Base-by-base conservation (phyloP, 2,329 filamentous ascomycete genomes). In the Xylaria polymorpha region DNA sequence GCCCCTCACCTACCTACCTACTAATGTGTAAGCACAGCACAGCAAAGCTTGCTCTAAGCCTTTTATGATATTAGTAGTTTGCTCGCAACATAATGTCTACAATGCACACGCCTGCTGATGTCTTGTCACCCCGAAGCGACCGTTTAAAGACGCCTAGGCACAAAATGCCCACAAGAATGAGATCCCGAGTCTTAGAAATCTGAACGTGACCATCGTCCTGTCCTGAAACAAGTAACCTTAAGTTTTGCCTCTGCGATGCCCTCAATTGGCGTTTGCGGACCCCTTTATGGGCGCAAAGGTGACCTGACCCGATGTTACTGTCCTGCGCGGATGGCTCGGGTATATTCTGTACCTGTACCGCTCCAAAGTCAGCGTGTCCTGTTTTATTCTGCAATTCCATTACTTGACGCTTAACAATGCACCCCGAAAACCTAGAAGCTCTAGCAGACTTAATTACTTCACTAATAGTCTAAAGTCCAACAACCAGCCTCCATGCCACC, bases 11-110 rank as follows among this genome's bases (percentile, higher is more conserved):
- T 29, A 29, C 25, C 25, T n/a, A n/a, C n/a, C n/a, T n/a, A n/a
- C 3, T 29, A 29, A 29, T 29, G 25, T 29, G 2, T 18, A 9
- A 53, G 41, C 22, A 15, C 22, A 53, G 41, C 22, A 15, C 22
- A 29, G 46, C 22, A 37, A 20, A 32, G 14, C 35, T 53, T 8
- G 44, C 65, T 50, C 55, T 64, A 68, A 64, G 32, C 60, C 44
- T 15, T 58, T 60, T 68, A 48, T 41, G 48, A 62, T 57, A 41
- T 32, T 35, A 14, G 46, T 22, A 50, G 22, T 37, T 37, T 18
- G 25, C 46, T 25, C 12, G 29, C 22, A 18, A 18, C 12, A 50
- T 15, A 37, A 37, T 37, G 35, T 37, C 35, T 37, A 41, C 12
- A 50, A 50, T 29, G 44, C 37, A 41, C 12, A 41, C 12, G 20